Conservation (phyloP, 2,329 filamentous ascomycete genomes). For the Venturia asperata region DNA sequence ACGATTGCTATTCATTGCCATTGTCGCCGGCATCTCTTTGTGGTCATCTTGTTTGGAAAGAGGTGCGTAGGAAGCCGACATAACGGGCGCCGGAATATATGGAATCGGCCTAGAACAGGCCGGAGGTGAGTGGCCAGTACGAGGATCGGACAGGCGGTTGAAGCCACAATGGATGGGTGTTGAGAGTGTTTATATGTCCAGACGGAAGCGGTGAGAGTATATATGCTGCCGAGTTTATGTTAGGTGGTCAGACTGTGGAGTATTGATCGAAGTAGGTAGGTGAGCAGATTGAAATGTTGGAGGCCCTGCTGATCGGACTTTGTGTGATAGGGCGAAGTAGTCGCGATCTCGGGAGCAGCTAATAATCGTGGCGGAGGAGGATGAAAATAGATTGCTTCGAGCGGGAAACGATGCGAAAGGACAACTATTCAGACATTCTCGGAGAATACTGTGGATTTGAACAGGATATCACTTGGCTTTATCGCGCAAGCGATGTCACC, state of each 20-base stretch:
- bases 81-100: constrained; percentile 8
- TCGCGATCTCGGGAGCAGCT: neutral
- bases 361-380: neutral
- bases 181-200: neutral
- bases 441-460: neutral
- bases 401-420: neutral
- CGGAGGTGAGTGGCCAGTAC: neutral
- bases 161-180: neutral
- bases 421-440: too few relatives aligned
- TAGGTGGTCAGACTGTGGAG: neutral
- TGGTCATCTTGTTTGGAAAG: neutral
- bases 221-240: neutral
- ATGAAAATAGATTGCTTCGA: neutral
- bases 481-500: neutral
- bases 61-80: neutral
- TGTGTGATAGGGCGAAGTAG: neutral
- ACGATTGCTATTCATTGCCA: constrained; percentile 8
- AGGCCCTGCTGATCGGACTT: neutral
- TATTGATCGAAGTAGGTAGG: neutral
- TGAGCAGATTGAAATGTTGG: neutral
- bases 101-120: neutral
- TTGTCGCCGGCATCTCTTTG: neutral
- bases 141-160: neutral
- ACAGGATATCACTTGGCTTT: too few relatives aligned
- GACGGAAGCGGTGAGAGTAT: neutral